Percentiles rank a stretch among this genome's conserved stretches.
Conservation (phyloP, 192 early-diverging fungal genomes). For the Radiomyces spectabilis region DNA sequence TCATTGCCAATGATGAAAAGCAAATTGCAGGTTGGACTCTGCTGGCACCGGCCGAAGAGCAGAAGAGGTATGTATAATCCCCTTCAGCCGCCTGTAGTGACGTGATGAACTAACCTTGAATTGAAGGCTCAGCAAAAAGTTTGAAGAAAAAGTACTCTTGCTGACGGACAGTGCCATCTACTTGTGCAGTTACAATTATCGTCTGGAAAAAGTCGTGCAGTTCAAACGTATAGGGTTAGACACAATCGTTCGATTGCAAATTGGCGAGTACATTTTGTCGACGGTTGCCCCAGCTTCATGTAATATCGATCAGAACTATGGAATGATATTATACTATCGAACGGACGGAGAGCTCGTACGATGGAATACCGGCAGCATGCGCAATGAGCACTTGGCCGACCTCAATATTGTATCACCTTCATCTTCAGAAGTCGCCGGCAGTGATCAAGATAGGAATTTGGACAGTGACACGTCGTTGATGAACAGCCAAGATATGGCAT, state of each 20-base stretch:
- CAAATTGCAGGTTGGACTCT: constrained; percentile 57
- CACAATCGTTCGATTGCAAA: constrained; percentile 45
- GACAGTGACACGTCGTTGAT: not conserved
- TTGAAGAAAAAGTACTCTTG: constrained; percentile 59
- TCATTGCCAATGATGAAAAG: constrained; percentile 56
- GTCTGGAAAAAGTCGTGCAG: constrained; percentile 59
- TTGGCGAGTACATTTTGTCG: constrained; percentile 45
- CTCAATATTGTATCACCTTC: constrained; percentile 12
- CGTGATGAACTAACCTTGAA: no score
- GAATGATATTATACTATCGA: constrained; percentile 37
- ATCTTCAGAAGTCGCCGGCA: not conserved
- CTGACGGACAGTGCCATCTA: constrained; percentile 58
- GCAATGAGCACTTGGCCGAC: constrained; percentile 27
- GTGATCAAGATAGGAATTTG: not conserved
- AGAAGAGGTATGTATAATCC: constrained; percentile 30
- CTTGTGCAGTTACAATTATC: constrained; percentile 62
- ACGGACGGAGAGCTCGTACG: constrained; percentile 38
- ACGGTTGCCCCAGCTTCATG: constrained; percentile 24
- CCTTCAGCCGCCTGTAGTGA: no score
- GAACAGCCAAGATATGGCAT: not conserved
- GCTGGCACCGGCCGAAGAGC: constrained; percentile 38
- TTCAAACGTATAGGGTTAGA: constrained; percentile 53
- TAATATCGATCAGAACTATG: constrained; percentile 40
- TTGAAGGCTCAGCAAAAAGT: no score
- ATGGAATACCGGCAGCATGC: constrained; percentile 43